Evolutionary conservation across 2,329 filamentous ascomycete genomes (phyloP).

Genomic region (Helotiales sp.): DNA sequence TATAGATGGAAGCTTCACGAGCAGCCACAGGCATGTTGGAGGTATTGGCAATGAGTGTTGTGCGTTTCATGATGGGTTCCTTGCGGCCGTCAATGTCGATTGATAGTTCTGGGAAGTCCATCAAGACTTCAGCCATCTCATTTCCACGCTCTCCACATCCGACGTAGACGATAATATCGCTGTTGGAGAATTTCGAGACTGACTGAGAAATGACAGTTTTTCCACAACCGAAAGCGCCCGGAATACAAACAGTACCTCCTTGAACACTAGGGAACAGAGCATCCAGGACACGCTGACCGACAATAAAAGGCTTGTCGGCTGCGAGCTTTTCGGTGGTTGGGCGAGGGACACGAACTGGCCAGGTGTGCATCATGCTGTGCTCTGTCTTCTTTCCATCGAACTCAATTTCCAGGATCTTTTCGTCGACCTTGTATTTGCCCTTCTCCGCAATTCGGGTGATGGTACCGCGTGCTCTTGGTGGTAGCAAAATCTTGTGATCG

Average conservation of each 20-base stretch:
- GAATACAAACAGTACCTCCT: slow-evolving; percentile 96
- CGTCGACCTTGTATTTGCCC: slow-evolving; percentile 89
- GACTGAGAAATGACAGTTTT: slow-evolving; percentile 99
- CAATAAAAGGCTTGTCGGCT: slow-evolving; percentile 87
- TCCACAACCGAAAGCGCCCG: slow-evolving; percentile 96
- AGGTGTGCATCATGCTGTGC: slow-evolving; percentile 97
- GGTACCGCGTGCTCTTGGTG: slow-evolving; percentile 84
- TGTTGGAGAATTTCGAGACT: slow-evolving; percentile 99
- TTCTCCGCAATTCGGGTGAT: slow-evolving; percentile 89
- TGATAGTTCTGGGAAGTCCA: slow-evolving; percentile 98
- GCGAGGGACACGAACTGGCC: slow-evolving; percentile 95
- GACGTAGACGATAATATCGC: slow-evolving; percentile 97
- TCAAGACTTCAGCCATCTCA: slow-evolving; percentile 99
- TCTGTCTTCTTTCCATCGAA: slow-evolving; percentile 95
- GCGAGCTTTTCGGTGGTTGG: slow-evolving; percentile 90
- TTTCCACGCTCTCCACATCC: slow-evolving; percentile 91
- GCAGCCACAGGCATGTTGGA: slow-evolving; percentile 99
- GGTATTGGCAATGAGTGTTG: slow-evolving; percentile 96
- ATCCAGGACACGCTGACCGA: slow-evolving; percentile 95
- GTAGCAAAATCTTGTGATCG: slow-evolving; percentile 90
- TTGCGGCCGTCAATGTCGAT: slow-evolving; percentile 93
- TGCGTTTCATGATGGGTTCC: slow-evolving; percentile 99
- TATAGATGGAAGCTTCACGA: slow-evolving; percentile 98
- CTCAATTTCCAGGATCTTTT: slow-evolving; percentile 93
- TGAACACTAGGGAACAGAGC: slow-evolving; percentile 95